These are phyloP conservation scores for Emmonsiellopsis sp. DNA, from an alignment of 2,329 filamentous ascomycete genomes.

Conservation along the genomic window DNA sequence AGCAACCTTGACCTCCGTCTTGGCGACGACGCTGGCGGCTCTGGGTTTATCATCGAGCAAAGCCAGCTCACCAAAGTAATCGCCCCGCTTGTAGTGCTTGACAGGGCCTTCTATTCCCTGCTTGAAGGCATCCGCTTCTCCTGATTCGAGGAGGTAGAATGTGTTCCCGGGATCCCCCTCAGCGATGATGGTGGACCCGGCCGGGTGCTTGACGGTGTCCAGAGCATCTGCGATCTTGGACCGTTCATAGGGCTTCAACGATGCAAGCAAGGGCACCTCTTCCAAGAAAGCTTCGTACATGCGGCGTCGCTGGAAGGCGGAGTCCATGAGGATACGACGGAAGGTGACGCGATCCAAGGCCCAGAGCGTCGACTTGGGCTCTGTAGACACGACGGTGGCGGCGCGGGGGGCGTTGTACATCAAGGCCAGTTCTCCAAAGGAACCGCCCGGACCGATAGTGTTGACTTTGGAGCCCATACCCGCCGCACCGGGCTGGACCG, in stretches of 20 bases:
- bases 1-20: constrained; percentile 84
- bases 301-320: constrained; percentile 85
- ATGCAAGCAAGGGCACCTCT: constrained; percentile 76
- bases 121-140: constrained; percentile 80
- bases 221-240: constrained; percentile 96
- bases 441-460: constrained; percentile 75
- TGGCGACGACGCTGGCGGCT: constrained; percentile 76
- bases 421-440: constrained; percentile 90
- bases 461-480: constrained; percentile 78
- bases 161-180: constrained; percentile 87
- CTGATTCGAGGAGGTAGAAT: constrained; percentile 83
- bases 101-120: constrained; percentile 60
- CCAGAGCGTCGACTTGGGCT: constrained; percentile 75
- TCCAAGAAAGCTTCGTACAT: constrained; percentile 97
- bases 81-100: constrained; percentile 77
- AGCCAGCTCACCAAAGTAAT: constrained; percentile 95
- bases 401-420: constrained; percentile 99
- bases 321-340: constrained; percentile 96
- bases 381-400: constrained; percentile 80
- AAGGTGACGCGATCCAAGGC: constrained; percentile 92
- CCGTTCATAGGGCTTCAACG: constrained; percentile 82
- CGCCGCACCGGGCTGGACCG: constrained; percentile 64
- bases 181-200: constrained; percentile 73
- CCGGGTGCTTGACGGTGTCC: constrained; percentile 76
- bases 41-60: constrained; percentile 87